Conservation (phyloP, 345 rosid genomes). For the Linum tenue region DNA sequence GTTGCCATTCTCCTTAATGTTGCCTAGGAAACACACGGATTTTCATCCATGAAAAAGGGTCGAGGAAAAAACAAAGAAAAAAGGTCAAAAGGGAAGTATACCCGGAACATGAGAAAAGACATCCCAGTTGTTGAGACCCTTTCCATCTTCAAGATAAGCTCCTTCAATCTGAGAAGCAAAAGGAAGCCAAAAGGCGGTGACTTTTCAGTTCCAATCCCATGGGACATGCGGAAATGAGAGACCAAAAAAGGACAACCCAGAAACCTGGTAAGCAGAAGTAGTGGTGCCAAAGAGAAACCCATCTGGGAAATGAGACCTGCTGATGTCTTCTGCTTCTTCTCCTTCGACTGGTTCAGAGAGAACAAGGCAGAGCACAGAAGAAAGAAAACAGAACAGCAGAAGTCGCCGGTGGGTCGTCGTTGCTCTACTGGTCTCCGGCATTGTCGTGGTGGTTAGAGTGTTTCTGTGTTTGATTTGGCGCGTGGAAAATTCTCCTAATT, state of each 20-base stretch:
- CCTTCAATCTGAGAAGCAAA: conserved; percentile 36
- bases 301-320: conserved; percentile 19
- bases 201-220: no score
- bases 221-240: neutral
- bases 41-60: neutral
- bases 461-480: no score
- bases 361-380: no score
- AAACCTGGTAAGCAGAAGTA: conserved; percentile 21
- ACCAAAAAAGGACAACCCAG: no score
- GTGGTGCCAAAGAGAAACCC: conserved; percentile 20
- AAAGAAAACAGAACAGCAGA: no score
- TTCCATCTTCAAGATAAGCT: conserved; percentile 39
- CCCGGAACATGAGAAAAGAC: conserved; percentile 35
- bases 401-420: no score
- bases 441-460: no score
- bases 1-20: conserved; percentile 10
- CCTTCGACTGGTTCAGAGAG: neutral
- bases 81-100: conserved; percentile 7
- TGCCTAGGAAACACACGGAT: conserved; percentile 6
- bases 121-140: conserved; percentile 49
- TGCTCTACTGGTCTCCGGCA: no score
- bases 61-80: neutral
- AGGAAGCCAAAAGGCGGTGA: no score
- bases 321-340: conserved; percentile 6
- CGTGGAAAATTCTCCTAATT: no score